These are phyloP conservation scores for Monilinia aucupariae DNA, from an alignment of 2,329 filamentous ascomycete genomes.

Conservation along the genomic window DNA sequence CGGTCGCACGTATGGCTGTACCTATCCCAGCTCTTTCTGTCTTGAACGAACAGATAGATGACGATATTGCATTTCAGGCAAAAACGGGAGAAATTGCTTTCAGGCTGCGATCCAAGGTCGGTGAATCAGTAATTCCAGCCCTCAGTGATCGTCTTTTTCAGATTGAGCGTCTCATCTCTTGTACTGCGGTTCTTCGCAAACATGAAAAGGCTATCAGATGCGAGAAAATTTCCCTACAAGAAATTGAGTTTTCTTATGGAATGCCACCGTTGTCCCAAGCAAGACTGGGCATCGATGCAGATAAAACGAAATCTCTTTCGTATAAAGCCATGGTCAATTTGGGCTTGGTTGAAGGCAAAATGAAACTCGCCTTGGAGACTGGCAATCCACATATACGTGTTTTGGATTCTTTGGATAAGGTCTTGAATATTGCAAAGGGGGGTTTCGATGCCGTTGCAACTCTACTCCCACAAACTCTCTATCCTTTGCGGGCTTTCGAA, in stretches of 20 bases:
- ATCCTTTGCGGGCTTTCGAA: slow-evolving; percentile 57
- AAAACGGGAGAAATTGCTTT: slow-evolving; percentile 32
- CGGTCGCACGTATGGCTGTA: slow-evolving; percentile 33
- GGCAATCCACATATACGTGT: slow-evolving; percentile 64
- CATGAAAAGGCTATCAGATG: slow-evolving; percentile 50
- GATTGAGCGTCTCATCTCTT: slow-evolving; percentile 67
- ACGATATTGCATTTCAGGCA: slow-evolving; percentile 33
- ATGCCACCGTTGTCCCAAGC: slow-evolving; percentile 23
- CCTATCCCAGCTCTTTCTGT: slow-evolving; percentile 27
- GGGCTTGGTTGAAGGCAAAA: slow-evolving; percentile 41
- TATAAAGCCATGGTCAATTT: slow-evolving; percentile 57
- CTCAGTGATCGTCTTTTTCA: slow-evolving; percentile 38
- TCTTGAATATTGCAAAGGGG: slow-evolving; percentile 49
- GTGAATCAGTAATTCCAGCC: slow-evolving; percentile 29
- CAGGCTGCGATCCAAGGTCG: slow-evolving; percentile 32
- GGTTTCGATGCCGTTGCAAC: slow-evolving; percentile 48
- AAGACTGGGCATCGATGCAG: slow-evolving; percentile 21
- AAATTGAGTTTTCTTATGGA: slow-evolving; percentile 65
- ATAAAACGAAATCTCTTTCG: slow-evolving; percentile 18
- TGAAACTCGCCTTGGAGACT: slow-evolving; percentile 54
- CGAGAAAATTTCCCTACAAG: slow-evolving; percentile 54
- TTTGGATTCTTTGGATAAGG: slow-evolving; percentile 50
- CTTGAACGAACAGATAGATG: slow-evolving; percentile 32
- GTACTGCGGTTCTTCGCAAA: slow-evolving; percentile 59
- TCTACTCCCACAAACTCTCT: slow-evolving; percentile 56